These are phyloP conservation scores for Mucor mucedo DNA, from an alignment of 371 early-diverging fungal species.

Conservation along the genomic window DNA sequence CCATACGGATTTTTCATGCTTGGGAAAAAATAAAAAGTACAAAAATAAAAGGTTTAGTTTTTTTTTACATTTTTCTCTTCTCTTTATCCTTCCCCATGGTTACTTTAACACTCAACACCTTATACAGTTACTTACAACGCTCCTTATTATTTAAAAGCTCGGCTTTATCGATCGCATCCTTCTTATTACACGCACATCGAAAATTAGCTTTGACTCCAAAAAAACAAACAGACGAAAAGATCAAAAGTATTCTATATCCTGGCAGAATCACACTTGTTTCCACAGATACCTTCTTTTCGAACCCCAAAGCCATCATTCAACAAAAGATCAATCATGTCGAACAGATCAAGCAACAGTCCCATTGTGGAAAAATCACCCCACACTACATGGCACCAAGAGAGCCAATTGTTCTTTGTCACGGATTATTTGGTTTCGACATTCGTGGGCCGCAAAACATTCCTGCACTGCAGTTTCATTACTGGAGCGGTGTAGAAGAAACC, in stretches of 20 bases:
- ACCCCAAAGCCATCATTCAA: constrained; percentile 7
- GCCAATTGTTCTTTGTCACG: constrained; percentile 90
- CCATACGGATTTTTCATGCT: no score
- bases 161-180: constrained; percentile 13
- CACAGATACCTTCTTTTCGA: constrained; percentile 21
- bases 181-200: constrained; percentile 21
- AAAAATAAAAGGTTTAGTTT: no score
- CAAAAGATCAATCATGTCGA: neutral
- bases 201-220: constrained; percentile 14
- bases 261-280: constrained; percentile 12
- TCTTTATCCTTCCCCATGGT: constrained; percentile 13
- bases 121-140: constrained; percentile 27
- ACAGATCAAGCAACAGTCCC: constrained; percentile 20
- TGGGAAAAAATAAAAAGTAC: no score
- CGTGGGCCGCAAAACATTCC: constrained; percentile 79
- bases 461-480: constrained; percentile 86
- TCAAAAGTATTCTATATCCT: constrained; percentile 21
- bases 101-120: constrained; percentile 12
- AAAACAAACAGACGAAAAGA: constrained; percentile 1
- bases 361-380: constrained; percentile 56
- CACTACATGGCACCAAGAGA: constrained; percentile 77
- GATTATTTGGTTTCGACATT: constrained; percentile 89
- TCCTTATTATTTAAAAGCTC: constrained; percentile 15
- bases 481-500: constrained; percentile 86
- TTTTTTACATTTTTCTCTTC: no score